Evolutionary conservation across 164 flowering plant species (phyloP).

Genomic region (Magnolia kwangsiensis): DNA sequence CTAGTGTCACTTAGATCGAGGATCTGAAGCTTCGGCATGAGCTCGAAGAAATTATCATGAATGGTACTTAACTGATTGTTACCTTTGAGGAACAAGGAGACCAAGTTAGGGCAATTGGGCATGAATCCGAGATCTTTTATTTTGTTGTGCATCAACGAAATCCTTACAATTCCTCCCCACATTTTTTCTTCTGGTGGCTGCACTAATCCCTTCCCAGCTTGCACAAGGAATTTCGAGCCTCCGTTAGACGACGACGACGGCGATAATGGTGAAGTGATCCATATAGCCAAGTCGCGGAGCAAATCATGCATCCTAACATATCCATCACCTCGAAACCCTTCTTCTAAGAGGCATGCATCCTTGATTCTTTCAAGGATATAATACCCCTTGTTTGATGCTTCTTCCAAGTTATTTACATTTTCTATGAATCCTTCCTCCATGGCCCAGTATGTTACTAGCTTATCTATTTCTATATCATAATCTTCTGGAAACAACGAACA

Average conservation of each 20-base stretch:
- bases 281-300: slow-evolving; percentile 6
- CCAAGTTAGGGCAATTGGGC: slow-evolving; percentile 2
- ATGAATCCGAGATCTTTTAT: background rate
- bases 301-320: slow-evolving; percentile 2
- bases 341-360: slow-evolving; percentile 1
- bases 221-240: background rate
- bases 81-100: background rate
- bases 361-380: background rate
- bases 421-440: slow-evolving; percentile 7
- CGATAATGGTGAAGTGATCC: background rate
- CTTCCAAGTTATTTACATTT: background rate
- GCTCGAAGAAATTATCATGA: background rate
- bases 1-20: background rate
- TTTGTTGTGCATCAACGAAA: background rate
- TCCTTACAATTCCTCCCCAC: background rate
- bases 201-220: background rate
- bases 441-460: background rate
- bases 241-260: background rate
- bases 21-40: background rate
- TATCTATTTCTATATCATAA: background rate
- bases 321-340: background rate
- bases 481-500: background rate
- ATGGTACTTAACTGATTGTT: background rate
- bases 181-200: background rate
- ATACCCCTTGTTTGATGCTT: slow-evolving; percentile 2